A percentile compares a stretch with the other conserved stretches of the same genome.
These are phyloP conservation scores for Backusella sp. DNA, from an alignment of 192 early-diverging fungal species.

Conservation along the genomic window DNA sequence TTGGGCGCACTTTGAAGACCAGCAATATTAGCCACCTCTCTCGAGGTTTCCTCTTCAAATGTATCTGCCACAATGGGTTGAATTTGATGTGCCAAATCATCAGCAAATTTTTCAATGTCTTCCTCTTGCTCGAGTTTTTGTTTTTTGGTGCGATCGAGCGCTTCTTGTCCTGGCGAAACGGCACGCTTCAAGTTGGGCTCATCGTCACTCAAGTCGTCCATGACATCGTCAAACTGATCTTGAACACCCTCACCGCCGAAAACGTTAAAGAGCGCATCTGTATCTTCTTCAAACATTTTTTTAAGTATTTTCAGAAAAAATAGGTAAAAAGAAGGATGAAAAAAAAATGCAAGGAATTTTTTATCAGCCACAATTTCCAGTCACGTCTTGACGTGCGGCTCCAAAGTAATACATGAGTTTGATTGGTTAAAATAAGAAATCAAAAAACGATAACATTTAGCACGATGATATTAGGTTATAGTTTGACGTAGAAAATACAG, in stretches of 20 bases:
- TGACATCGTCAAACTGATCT: constrained; percentile 15
- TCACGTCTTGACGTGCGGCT: neutral
- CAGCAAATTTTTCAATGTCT: neutral
- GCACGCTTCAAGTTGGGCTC: neutral
- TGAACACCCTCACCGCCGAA: constrained; percentile 13
- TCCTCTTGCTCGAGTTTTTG: constrained; percentile 3
- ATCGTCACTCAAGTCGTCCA: neutral
- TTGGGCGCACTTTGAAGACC: constrained; percentile 47
- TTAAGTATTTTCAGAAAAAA: neutral
- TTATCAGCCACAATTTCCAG: neutral
- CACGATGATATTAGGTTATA: no score
- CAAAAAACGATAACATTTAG: no score
- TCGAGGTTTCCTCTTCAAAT: constrained; percentile 67
- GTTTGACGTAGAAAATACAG: no score
- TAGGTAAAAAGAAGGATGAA: neutral
- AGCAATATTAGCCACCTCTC: constrained; percentile 63
- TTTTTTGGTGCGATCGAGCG: constrained; percentile 5
- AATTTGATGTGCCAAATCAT: constrained; percentile 27
- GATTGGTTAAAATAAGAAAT: neutral
- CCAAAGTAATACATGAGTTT: neutral
- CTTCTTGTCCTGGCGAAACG: neutral
- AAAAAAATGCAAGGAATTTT: neutral
- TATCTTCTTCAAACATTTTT: constrained; percentile 36
- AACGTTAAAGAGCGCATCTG: constrained; percentile 29
- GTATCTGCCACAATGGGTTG: constrained; percentile 63